A percentile compares a stretch with the other conserved stretches of the same genome.
phyloP scores from a whole-genome alignment of 805 yeast genomes.

The Torulaspora indica region DNA sequence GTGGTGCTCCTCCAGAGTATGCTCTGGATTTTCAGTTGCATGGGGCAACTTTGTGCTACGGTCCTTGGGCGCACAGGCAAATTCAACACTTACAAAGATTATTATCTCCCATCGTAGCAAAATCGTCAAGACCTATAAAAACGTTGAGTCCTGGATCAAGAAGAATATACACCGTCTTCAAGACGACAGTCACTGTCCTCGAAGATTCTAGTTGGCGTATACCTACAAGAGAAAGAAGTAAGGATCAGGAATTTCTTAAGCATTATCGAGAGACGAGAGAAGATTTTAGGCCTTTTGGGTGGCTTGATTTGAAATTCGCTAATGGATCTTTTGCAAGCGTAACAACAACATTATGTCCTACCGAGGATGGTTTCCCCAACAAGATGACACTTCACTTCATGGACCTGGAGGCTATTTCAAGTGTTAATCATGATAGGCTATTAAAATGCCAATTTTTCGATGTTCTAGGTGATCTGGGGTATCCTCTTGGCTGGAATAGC shows the following conservation, averaged over 20 bases:
- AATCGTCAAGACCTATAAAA: conserved; percentile 48
- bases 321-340: conserved; percentile 48
- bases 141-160: conserved; percentile 44
- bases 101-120: conserved; percentile 62
- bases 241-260: conserved; percentile 49
- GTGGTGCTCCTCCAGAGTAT: conserved; percentile 53
- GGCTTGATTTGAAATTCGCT: conserved; percentile 73
- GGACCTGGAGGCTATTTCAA: conserved; percentile 63
- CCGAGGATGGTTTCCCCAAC: conserved; percentile 53
- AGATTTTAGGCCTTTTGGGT: conserved; percentile 70
- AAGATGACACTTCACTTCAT: conserved; percentile 43
- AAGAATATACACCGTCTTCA: conserved; percentile 56
- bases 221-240: conserved; percentile 82
- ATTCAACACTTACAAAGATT: conserved; percentile 57
- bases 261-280: conserved; percentile 34
- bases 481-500: conserved; percentile 83
- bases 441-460: conserved; percentile 56
- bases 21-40: conserved; percentile 58
- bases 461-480: conserved; percentile 53
- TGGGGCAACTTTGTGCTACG: conserved; percentile 69
- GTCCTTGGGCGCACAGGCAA: conserved; percentile 95
- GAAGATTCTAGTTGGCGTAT: conserved; percentile 68
- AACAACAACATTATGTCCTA: conserved; percentile 50
- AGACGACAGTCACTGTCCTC: conserved; percentile 48
- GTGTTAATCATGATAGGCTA: conserved; percentile 83